Conservation (phyloP, 2,329 filamentous ascomycete species). For the Lachnellula arida region DNA sequence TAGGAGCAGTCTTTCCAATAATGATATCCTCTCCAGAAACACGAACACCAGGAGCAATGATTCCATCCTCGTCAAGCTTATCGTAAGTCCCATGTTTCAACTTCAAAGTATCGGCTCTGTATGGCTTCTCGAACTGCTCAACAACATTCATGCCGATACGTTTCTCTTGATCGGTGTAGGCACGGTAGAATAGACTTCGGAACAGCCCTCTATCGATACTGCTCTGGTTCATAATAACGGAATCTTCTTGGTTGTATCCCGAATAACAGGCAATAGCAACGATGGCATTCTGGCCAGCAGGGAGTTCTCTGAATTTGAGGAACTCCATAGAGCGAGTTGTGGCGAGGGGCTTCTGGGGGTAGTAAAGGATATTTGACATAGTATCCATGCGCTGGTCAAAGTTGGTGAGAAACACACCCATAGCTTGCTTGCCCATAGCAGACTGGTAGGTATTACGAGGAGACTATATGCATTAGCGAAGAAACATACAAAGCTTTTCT, state of each 20-base stretch:
- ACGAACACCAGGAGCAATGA: constrained; percentile 87
- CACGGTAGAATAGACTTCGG: constrained; percentile 95
- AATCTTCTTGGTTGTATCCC: constrained; percentile 99
- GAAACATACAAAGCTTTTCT: constrained; percentile 1
- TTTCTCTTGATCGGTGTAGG: constrained; percentile 97
- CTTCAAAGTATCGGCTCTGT: constrained; percentile 78
- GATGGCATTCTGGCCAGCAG: constrained; percentile 95
- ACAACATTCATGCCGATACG: constrained; percentile 88
- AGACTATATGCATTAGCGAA: constrained; percentile 53
- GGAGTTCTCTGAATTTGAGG: constrained; percentile 93
- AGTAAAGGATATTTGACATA: constrained; percentile 99
- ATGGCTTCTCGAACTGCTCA: constrained; percentile 94
- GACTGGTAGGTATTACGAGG: constrained; percentile 99
- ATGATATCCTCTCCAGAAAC: constrained; percentile 98
- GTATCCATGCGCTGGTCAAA: constrained; percentile 98
- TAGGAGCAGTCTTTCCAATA: constrained; percentile 95
- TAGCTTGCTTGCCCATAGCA: constrained; percentile 99
- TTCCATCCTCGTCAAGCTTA: constrained; percentile 94
- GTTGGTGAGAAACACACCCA: constrained; percentile 98
- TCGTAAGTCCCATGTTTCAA: constrained; percentile 96
- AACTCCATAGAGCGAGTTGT: constrained; percentile 99
- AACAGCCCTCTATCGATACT: constrained; percentile 97
- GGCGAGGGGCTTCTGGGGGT: constrained; percentile 93
- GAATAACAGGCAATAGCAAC: constrained; percentile 97
- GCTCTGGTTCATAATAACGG: constrained; percentile 99